Conservation (phyloP, 192 early-diverging fungal species). For the Umbelopsis isabellina region DNA sequence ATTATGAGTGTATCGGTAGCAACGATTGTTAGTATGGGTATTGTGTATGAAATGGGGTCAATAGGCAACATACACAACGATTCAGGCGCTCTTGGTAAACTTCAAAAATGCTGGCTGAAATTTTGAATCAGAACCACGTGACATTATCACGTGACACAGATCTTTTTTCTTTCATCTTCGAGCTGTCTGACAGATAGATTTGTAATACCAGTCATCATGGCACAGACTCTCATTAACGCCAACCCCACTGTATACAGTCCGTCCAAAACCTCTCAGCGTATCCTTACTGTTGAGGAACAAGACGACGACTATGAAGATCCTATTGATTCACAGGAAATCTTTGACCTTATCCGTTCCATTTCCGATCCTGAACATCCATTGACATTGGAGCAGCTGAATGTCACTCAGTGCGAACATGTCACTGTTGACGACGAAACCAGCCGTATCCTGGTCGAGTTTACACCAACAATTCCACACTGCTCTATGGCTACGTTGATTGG, state of each 20-base stretch:
- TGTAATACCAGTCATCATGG: conserved; percentile 22
- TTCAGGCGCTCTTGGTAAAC: too few relatives aligned
- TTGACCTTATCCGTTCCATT: conserved; percentile 93
- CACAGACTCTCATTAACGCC: conserved; percentile 63
- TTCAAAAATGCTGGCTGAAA: too few relatives aligned
- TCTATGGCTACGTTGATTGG: conserved; percentile 99
- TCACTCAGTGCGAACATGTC: conserved; percentile 87
- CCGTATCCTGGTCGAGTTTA: conserved; percentile 83
- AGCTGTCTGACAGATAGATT: neutral
- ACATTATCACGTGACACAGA: neutral
- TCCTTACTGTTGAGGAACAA: conserved; percentile 58
- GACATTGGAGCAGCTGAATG: conserved; percentile 96
- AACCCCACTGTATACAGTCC: conserved; percentile 84
- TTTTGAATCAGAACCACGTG: too few relatives aligned
- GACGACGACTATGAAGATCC: conserved; percentile 75
- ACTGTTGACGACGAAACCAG: conserved; percentile 71
- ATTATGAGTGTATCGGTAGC: too few relatives aligned
- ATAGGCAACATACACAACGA: too few relatives aligned
- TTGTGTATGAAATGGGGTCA: too few relatives aligned
- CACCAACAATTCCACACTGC: conserved; percentile 98
- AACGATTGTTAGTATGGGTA: too few relatives aligned
- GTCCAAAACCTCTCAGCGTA: conserved; percentile 42
- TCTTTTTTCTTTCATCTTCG: conserved; percentile 1
- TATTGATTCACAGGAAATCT: conserved; percentile 89
- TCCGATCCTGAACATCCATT: conserved; percentile 98